These are phyloP conservation scores for Solanum bulbocastanum DNA, from an alignment of 257 asterid species.

Conservation along the genomic window DNA sequence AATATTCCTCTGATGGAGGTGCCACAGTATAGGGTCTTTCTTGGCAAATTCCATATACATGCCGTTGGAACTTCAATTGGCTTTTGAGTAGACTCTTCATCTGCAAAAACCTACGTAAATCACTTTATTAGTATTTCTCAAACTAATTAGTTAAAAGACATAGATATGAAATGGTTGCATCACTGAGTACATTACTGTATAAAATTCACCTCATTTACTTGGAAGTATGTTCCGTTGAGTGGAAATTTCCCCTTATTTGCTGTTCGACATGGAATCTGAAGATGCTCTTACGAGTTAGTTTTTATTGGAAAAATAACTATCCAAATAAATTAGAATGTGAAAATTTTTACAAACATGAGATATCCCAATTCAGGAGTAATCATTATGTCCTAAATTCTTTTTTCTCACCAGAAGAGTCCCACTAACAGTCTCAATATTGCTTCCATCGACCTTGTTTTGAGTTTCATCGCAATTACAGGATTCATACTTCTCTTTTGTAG, in stretches of 20 bases:
- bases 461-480: not conserved
- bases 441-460: not conserved
- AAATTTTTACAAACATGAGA: not conserved
- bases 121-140: not conserved
- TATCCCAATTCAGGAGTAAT: not conserved
- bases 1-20: conserved; percentile 12
- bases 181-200: not conserved
- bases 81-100: conserved; percentile 14
- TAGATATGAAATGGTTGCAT: not conserved
- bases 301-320: not conserved
- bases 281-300: not conserved
- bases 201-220: conserved; percentile 21
- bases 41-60: conserved; percentile 3
- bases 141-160: not conserved
- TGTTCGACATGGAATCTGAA: conserved; percentile 19
- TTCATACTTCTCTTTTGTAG: not conserved
- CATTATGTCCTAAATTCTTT: not conserved
- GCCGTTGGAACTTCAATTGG: conserved; percentile 17
- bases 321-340: not conserved
- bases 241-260: conserved; percentile 19
- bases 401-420: conserved; percentile 27
- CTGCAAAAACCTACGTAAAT: conserved; percentile 24
- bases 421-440: not conserved
- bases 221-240: conserved; percentile 25
- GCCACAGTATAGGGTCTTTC: conserved; percentile 21